phyloP scores from a whole-genome alignment of 2,329 filamentous ascomycete species.

The Talaromyces sp. region DNA sequence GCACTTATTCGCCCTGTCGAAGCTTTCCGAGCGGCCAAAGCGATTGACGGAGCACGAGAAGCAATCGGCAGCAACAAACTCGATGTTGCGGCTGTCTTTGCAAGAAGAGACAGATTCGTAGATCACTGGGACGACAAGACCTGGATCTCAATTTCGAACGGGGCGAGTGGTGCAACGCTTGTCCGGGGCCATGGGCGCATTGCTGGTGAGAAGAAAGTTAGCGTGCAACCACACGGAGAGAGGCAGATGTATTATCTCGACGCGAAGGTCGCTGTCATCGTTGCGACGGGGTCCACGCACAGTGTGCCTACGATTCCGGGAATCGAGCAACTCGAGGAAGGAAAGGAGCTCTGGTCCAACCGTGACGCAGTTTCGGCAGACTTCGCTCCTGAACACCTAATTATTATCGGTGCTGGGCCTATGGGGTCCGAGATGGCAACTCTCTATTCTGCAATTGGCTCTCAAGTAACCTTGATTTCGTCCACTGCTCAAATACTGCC shows the following conservation, averaged over 20 bases:
- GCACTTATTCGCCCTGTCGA: slow-evolving; percentile 1
- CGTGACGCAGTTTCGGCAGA: neutral
- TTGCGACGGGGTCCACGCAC: slow-evolving; percentile 3
- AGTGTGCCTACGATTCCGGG: neutral
- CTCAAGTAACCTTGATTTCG: neutral
- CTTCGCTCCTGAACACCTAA: neutral
- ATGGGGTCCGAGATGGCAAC: neutral
- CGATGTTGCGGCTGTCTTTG: neutral
- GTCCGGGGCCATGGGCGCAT: neutral
- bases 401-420: neutral
- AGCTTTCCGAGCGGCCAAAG: slow-evolving; percentile 1
- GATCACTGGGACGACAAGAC: neutral
- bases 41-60: neutral
- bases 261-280: neutral
- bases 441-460: slow-evolving; percentile 5
- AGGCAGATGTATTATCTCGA: neutral
- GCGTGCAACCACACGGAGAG: slow-evolving; percentile 3
- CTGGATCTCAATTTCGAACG: slow-evolving; percentile 4
- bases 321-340: neutral
- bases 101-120: slow-evolving; percentile 1
- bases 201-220: neutral
- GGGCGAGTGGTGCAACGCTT: neutral
- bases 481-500: neutral
- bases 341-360: slow-evolving; percentile 1
- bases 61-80: neutral